phyloP scores from a whole-genome alignment of 2,329 filamentous ascomycete species.

The Clarireedia monteithiana region DNA sequence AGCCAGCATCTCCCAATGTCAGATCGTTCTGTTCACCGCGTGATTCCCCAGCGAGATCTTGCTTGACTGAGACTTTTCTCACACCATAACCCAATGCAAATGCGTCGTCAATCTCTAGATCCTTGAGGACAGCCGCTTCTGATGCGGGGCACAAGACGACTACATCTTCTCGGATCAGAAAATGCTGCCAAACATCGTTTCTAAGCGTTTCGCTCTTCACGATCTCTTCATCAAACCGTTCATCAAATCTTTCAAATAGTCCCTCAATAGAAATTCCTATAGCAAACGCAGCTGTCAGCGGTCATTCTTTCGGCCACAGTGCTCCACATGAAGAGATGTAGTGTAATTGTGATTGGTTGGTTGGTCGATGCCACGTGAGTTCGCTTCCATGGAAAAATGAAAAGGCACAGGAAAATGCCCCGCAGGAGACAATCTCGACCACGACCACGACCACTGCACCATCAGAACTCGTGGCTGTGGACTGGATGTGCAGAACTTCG shows the following conservation, averaged over 20 bases:
- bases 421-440: background rate
- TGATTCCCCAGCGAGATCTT: background rate
- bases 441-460: conserved; percentile 2
- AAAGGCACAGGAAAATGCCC: background rate
- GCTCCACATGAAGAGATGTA: background rate
- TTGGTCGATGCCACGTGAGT: conserved; percentile 7
- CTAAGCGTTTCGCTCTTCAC: background rate
- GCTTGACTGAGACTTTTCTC: conserved; percentile 5
- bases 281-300: background rate
- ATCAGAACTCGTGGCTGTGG: background rate
- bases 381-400: background rate
- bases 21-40: background rate
- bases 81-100: conserved; percentile 8
- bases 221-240: background rate
- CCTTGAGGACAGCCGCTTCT: conserved; percentile 1
- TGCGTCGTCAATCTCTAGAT: conserved; percentile 1
- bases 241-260: conserved; percentile 10
- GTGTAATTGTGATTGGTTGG: background rate
- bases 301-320: background rate
- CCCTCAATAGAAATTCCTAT: conserved; percentile 11
- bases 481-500: too few species aligned
- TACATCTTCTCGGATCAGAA: conserved; percentile 6
- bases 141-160: background rate
- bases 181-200: conserved; percentile 11
- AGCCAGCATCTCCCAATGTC: background rate